phyloP scores from a whole-genome alignment of 1,284 basidiomycete species.

The Boletellus deceptivus region DNA sequence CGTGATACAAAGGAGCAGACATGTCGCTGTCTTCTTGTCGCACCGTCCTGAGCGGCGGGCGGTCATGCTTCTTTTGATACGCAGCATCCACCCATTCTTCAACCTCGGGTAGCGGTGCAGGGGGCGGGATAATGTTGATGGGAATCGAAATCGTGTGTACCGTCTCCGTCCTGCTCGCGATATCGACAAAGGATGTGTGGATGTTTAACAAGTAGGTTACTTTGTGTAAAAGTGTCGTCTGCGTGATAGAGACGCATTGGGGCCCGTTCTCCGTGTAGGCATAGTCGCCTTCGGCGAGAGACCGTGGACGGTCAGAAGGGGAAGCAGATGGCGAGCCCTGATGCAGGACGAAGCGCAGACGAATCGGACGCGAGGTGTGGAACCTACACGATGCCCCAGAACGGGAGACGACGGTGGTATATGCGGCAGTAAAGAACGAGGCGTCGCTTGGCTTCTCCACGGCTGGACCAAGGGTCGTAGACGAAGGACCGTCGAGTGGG shows the following conservation, averaged over 20 bases:
- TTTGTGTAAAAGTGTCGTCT: slow-evolving; percentile 68
- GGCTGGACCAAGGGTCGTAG: slow-evolving; percentile 15
- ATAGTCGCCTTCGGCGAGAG: slow-evolving; percentile 43
- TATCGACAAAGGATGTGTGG: slow-evolving; percentile 69
- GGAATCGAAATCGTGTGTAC: slow-evolving; percentile 62
- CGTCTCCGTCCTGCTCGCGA: slow-evolving; percentile 60
- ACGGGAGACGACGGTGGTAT: slow-evolving; percentile 57
- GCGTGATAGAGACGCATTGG: slow-evolving; percentile 72
- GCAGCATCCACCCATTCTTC: slow-evolving; percentile 66
- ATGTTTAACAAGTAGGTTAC: slow-evolving; percentile 67
- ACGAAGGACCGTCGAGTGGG: slow-evolving; percentile 30
- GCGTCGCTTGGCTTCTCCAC: slow-evolving; percentile 34
- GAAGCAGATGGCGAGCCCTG: slow-evolving; percentile 52
- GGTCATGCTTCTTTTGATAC: slow-evolving; percentile 82
- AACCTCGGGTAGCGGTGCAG: slow-evolving; percentile 72
- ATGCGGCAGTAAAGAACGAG: slow-evolving; percentile 34
- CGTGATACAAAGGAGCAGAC: slow-evolving; percentile 60
- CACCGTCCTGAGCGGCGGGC: slow-evolving; percentile 66
- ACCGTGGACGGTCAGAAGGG: slow-evolving; percentile 45
- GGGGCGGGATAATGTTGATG: slow-evolving; percentile 64
- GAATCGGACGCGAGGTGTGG: slow-evolving; percentile 64
- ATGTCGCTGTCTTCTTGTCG: slow-evolving; percentile 63
- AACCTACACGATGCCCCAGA: slow-evolving; percentile 80
- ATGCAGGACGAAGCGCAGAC: slow-evolving; percentile 69
- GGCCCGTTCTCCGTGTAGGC: slow-evolving; percentile 51